Conservation (phyloP, 306 rosid species). For the Vicia faba region DNA sequence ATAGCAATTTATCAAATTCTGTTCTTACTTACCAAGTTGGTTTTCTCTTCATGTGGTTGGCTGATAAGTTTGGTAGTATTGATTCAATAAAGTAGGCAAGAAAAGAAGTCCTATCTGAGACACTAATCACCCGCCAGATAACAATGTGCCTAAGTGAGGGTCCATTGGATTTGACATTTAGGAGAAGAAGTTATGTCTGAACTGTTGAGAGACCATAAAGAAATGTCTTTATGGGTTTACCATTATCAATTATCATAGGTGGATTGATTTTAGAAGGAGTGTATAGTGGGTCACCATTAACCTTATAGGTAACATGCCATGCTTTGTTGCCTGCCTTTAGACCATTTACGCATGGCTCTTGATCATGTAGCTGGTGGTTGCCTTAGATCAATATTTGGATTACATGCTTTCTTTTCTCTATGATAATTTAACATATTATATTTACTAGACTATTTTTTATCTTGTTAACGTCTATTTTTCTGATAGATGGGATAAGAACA, state of each 20-base stretch:
- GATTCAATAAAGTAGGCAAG: slow-evolving; percentile 40
- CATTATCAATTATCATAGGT: slow-evolving; percentile 42
- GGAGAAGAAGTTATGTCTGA: slow-evolving; percentile 47
- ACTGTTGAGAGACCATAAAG: slow-evolving; percentile 40
- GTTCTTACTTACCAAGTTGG: slow-evolving; percentile 28
- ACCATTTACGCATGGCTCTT: slow-evolving; percentile 36
- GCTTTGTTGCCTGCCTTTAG: slow-evolving; percentile 44
- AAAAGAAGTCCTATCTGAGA: slow-evolving; percentile 39
- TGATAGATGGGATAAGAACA: too few species aligned
- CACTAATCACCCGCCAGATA: slow-evolving; percentile 44
- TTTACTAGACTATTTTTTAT: slow-evolving; percentile 20
- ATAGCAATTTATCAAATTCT: slow-evolving; percentile 25
- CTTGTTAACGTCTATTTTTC: neutral
- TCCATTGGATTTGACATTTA: slow-evolving; percentile 51
- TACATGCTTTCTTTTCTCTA: slow-evolving; percentile 29
- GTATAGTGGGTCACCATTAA: slow-evolving; percentile 55
- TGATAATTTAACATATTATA: slow-evolving; percentile 22
- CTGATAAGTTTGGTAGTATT: slow-evolving; percentile 46
- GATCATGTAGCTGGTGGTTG: slow-evolving; percentile 37
- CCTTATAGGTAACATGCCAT: slow-evolving; percentile 51
- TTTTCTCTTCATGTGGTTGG: slow-evolving; percentile 41
- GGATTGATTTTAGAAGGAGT: slow-evolving; percentile 44
- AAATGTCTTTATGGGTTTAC: slow-evolving; percentile 46
- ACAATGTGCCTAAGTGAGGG: slow-evolving; percentile 44
- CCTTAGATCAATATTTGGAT: slow-evolving; percentile 37